phyloP scores from a whole-genome alignment of 1,139 yeast genomes.

The Scheffersomyces lignicola region DNA sequence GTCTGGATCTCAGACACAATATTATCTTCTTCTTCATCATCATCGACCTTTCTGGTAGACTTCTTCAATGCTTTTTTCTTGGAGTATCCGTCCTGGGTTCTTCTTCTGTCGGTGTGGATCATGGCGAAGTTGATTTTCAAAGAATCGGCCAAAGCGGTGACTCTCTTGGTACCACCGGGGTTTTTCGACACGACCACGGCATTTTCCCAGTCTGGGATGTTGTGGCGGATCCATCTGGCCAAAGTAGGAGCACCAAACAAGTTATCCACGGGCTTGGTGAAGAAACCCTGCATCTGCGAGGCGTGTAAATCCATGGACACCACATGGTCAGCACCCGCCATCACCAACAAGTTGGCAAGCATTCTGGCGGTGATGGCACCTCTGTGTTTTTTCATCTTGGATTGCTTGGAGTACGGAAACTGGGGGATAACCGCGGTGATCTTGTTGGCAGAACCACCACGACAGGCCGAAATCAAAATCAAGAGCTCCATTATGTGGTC shows the following conservation, averaged over 20 bases:
- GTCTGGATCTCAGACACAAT: conserved; percentile 88
- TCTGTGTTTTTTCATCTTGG: conserved; percentile 97
- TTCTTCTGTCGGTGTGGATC: conserved; percentile 97
- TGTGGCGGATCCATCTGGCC: conserved; percentile 94
- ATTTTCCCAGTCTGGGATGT: conserved; percentile 76
- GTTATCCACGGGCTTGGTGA: conserved; percentile 95
- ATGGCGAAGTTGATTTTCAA: conserved; percentile 95
- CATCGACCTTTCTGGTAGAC: conserved; percentile 14
- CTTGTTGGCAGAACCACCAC: conserved; percentile 96
- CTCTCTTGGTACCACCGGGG: conserved; percentile 98
- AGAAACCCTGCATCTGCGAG: conserved; percentile 98
- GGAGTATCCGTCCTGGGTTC: conserved; percentile 71
- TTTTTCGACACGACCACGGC: conserved; percentile 92
- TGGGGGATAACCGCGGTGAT: conserved; percentile 97
- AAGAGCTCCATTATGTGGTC: conserved; percentile 96
- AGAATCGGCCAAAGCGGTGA: conserved; percentile 94
- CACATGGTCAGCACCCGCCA: conserved; percentile 99
- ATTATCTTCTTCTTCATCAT: conserved; percentile 57
- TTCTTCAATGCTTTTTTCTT: conserved; percentile 37
- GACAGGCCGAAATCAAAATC: conserved; percentile 90
- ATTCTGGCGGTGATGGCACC: conserved; percentile 99
- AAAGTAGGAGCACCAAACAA: conserved; percentile 94
- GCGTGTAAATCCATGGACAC: conserved; percentile 98
- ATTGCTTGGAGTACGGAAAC: conserved; percentile 95
- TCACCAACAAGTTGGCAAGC: conserved; percentile 90